Conservation (phyloP, 345 rosid species). For the Populus pruinosa region DNA sequence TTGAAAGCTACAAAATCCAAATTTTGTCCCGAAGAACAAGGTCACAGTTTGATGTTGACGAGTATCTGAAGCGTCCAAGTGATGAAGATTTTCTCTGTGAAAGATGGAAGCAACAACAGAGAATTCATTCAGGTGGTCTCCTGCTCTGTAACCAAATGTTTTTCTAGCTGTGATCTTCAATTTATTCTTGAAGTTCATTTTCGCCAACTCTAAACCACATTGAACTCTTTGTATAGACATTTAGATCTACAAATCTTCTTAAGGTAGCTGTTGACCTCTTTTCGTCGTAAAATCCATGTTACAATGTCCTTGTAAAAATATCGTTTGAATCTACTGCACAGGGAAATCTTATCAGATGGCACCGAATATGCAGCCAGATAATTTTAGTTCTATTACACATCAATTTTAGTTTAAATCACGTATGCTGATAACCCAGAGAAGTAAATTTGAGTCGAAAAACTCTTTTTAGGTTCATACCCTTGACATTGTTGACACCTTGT, state of each 20-base stretch:
- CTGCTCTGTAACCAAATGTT: slow-evolving; percentile 52
- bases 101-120: slow-evolving; percentile 62
- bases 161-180: slow-evolving; percentile 14
- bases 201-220: neutral
- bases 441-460: neutral
- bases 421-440: too few species aligned
- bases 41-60: slow-evolving; percentile 45
- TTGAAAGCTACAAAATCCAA: slow-evolving; percentile 17
- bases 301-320: neutral
- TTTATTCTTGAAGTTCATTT: neutral
- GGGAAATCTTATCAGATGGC: too few species aligned
- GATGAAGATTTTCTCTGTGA: slow-evolving; percentile 56
- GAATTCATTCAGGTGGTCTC: slow-evolving; percentile 64
- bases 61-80: slow-evolving; percentile 52
- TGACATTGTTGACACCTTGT: neutral
- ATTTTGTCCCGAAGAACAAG: slow-evolving; percentile 13
- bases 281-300: neutral
- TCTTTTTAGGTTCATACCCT: neutral
- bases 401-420: too few species aligned
- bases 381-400: too few species aligned
- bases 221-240: slow-evolving; percentile 1
- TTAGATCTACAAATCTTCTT: neutral
- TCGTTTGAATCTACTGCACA: too few species aligned
- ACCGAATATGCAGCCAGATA: too few species aligned
- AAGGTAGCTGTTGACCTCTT: neutral